Conservation (phyloP, 345 rosid genomes). For the Excoecaria cochinchinensis region DNA sequence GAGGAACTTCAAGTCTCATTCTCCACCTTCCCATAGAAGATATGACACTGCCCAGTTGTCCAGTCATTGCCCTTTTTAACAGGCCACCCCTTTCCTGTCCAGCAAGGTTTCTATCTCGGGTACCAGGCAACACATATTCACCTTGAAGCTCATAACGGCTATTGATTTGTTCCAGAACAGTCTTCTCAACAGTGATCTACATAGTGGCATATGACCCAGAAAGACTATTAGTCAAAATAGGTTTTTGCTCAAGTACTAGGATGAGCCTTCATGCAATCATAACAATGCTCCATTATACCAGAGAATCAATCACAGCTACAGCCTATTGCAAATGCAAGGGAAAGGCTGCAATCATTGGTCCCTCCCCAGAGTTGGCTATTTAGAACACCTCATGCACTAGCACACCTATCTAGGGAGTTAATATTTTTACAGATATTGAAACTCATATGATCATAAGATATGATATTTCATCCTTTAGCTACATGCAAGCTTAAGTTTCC, state of each 20-base stretch:
- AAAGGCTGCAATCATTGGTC: not conserved
- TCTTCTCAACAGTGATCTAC: conserved; percentile 91
- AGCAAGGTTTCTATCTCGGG: conserved; percentile 73
- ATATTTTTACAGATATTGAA: not conserved
- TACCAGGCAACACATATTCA: conserved; percentile 96
- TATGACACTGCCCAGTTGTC: conserved; percentile 91
- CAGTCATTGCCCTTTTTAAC: conserved; percentile 88
- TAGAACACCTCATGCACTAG: not conserved
- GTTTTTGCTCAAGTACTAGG: not conserved
- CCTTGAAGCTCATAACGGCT: conserved; percentile 99
- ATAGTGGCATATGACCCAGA: conserved; percentile 13
- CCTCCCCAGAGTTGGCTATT: not conserved
- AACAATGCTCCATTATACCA: not conserved
- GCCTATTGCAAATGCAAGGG: not conserved
- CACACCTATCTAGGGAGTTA: not conserved
- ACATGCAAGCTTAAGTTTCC: not conserved
- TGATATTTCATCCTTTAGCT: not conserved
- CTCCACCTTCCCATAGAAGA: conserved; percentile 99
- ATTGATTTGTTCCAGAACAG: conserved; percentile 79
- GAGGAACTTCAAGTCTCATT: conserved; percentile 98
- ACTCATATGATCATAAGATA: not conserved
- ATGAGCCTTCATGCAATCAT: not conserved
- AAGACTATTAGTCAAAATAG: conserved; percentile 25
- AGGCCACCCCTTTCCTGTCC: conserved; percentile 73
- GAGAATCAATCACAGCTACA: not conserved